Evolutionary conservation across 2,329 filamentous ascomycete species (phyloP), one percentile per base, ranked within the genome.

Genomic region (Colletotrichum sp.): DNA sequence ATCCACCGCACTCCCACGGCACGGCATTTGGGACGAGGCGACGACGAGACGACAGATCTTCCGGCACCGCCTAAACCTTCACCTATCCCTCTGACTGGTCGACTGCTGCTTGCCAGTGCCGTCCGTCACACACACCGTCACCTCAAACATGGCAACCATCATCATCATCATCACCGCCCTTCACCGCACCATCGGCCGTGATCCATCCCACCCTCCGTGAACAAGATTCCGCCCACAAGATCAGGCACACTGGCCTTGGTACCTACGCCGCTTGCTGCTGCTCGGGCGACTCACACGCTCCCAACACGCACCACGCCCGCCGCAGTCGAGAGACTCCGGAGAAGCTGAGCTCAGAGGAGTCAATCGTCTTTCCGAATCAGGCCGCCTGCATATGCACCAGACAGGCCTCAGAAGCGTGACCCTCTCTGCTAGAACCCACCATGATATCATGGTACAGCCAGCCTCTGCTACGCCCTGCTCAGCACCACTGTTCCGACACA

Each of bases 391-490:
- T 74, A 74, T 66, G 74, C 74, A 66, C n/a, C 57, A 32, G 60
- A 70, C 71, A 76, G 65, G 74, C 65, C 71, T 69, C 28, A 64
- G 71, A 65, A 64, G 71, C 64, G 60, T 69, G 64, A 76, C 71
- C 71, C 71, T 68, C 48, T 24, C 43, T 66, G 24, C 38, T 21
- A 58, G 24, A 68, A 66, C 61, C 74, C 74, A 74, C 71, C 74
- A 76, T 76, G 74, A 76, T 76, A 74, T 76, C 74, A 76, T 74
- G 71, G 61, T 70, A 76, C 74, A 76, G 65, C 52, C 58, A 43
- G 58, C 21, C 30, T 74, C 55, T 30, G 61, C 30, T 63, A 32
- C 60, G 32, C 71, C 38, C 55, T 30, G 61, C 30, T 63, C 24
- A 52, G 32, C 71, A 61, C 60, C 65, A 65, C 58, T 55, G 34